Evolutionary conservation across 1,284 basidiomycete genomes (phyloP).

Genomic region (Ceratobasidium theobromae): DNA sequence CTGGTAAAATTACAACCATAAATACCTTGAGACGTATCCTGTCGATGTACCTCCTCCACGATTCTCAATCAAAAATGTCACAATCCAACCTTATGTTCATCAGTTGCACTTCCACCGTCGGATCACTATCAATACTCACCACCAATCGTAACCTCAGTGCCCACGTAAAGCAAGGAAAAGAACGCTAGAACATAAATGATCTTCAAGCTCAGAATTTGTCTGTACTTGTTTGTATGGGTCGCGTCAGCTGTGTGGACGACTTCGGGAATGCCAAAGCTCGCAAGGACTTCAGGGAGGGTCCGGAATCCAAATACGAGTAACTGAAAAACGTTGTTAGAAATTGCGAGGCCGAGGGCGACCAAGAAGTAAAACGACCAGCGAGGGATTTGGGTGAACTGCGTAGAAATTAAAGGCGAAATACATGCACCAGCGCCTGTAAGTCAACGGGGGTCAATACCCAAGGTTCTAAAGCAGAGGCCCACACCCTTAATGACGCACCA

Average conservation of each 20-base stretch:
- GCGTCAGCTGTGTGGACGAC: not conserved
- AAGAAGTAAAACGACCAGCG: slow-evolving; percentile 65
- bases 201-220: slow-evolving; percentile 56
- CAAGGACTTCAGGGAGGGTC: too few relatives aligned
- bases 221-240: slow-evolving; percentile 48
- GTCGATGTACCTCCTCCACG: slow-evolving; percentile 43
- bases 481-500: slow-evolving; percentile 7
- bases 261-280: slow-evolving; percentile 8
- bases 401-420: slow-evolving; percentile 63
- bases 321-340: slow-evolving; percentile 48
- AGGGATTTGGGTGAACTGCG: slow-evolving; percentile 59
- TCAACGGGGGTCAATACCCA: not conserved
- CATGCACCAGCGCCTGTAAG: slow-evolving; percentile 70
- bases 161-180: slow-evolving; percentile 67
- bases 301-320: not conserved
- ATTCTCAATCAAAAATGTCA: slow-evolving; percentile 37
- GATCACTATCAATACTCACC: slow-evolving; percentile 45
- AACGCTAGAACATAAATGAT: slow-evolving; percentile 60
- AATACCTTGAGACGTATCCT: too few relatives aligned
- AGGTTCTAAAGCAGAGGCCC: not conserved
- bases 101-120: not conserved
- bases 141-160: slow-evolving; percentile 65
- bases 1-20: too few relatives aligned
- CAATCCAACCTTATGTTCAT: slow-evolving; percentile 13
- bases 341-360: slow-evolving; percentile 57